These are phyloP conservation scores for Xylaria longipes DNA, from an alignment of 495 filamentous ascomycete species.

Conservation along the genomic window DNA sequence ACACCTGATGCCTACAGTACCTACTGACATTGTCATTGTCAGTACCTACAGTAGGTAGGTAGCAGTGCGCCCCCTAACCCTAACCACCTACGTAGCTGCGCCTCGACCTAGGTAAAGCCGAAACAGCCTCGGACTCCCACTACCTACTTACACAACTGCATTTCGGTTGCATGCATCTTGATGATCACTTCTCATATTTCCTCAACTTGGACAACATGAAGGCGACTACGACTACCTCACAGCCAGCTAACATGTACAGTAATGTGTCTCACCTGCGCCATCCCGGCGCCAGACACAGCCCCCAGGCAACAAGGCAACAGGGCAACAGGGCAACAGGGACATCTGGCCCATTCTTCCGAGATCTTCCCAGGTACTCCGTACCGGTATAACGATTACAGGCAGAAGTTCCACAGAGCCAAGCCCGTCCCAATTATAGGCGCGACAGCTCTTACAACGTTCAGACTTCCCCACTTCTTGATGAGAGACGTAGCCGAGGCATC, in stretches of 20 bases:
- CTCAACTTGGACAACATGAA: background rate
- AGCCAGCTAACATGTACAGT: background rate
- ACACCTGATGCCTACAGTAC: no score
- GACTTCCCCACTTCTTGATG: constrained; percentile 26
- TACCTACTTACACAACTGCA: background rate
- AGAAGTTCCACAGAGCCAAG: constrained; percentile 31
- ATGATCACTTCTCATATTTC: background rate
- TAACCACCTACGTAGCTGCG: background rate
- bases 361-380: background rate
- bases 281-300: constrained; percentile 18
- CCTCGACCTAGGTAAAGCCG: no score
- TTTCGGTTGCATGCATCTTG: background rate
- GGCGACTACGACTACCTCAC: background rate
- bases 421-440: constrained; percentile 27
- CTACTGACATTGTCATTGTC: no score
- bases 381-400: constrained; percentile 14
- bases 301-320: background rate
- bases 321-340: background rate
- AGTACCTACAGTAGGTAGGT: no score
- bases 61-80: no score
- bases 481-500: constrained; percentile 17
- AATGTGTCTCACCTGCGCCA: constrained; percentile 8
- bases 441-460: constrained; percentile 25
- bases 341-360: background rate
- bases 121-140: background rate